A percentile compares a stretch with the other conserved stretches of the same genome.
phyloP scores from a whole-genome alignment of 768 basidiomycete genomes.

The Ramaria sp. region DNA sequence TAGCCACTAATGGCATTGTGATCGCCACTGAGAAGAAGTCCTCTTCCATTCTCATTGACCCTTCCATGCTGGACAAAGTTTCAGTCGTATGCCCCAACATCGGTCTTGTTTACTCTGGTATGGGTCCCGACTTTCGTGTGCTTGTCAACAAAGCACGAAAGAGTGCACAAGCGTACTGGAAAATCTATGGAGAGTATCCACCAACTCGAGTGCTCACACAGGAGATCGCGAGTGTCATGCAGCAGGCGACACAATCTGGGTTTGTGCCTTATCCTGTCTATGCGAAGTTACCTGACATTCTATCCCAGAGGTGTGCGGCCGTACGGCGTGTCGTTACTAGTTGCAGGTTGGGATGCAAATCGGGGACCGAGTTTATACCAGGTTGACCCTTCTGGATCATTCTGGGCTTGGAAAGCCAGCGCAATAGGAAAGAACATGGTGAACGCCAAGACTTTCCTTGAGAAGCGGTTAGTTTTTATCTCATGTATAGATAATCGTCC shows the following conservation, averaged over 20 bases:
- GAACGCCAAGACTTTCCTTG: conserved; percentile 98
- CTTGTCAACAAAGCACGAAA: conserved; percentile 91
- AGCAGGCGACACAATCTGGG: conserved; percentile 98
- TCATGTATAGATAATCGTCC: conserved; percentile 8
- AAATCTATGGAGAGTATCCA: conserved; percentile 97
- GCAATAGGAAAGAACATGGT: conserved; percentile 99
- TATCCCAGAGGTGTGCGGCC: conserved; percentile 87
- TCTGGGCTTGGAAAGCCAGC: conserved; percentile 99
- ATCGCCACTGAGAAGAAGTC: conserved; percentile 99
- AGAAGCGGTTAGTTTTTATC: conserved; percentile 72
- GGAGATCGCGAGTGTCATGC: conserved; percentile 97
- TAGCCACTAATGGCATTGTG: conserved; percentile 98
- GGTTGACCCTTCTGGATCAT: conserved; percentile 97
- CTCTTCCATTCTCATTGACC: conserved; percentile 94
- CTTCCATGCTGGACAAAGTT: conserved; percentile 96
- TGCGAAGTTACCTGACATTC: conserved; percentile 12
- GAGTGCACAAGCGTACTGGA: conserved; percentile 99
- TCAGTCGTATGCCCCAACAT: conserved; percentile 97
- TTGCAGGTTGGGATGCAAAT: conserved; percentile 92
- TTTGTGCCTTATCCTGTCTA: conserved; percentile 28
- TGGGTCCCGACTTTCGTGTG: conserved; percentile 98
- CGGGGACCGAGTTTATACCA: conserved; percentile 98
- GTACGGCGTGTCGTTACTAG: conserved; percentile 95
- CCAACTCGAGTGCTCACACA: conserved; percentile 93
- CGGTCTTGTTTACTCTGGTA: conserved; percentile 98